These are phyloP conservation scores for Pleurotus platypus DNA, from an alignment of 768 basidiomycete genomes.

Conservation along the genomic window DNA sequence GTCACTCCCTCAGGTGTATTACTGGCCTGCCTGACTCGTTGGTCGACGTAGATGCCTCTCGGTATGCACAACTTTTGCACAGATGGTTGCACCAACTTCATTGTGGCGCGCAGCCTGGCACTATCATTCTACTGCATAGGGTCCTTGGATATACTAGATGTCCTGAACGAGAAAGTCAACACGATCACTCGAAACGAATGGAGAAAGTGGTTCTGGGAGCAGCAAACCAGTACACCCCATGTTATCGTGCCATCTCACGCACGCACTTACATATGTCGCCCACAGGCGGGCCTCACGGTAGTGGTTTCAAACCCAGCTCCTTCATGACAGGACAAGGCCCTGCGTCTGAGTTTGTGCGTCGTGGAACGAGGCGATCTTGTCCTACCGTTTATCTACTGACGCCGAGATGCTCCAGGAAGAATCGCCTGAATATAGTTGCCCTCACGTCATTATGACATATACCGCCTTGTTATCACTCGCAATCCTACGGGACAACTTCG, in stretches of 20 bases:
- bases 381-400: background rate
- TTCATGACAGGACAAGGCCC: constrained; percentile 50
- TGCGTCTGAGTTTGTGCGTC: constrained; percentile 12
- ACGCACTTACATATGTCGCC: background rate
- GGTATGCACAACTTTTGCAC: constrained; percentile 34
- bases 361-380: constrained; percentile 2
- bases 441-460: constrained; percentile 93
- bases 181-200: constrained; percentile 57
- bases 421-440: constrained; percentile 56
- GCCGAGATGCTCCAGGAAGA: constrained; percentile 19
- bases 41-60: constrained; percentile 66
- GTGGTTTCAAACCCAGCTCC: constrained; percentile 73
- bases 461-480: constrained; percentile 82
- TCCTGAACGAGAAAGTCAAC: constrained; percentile 41
- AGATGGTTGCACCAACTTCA: too few species aligned
- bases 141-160: constrained; percentile 71
- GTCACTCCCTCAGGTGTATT: constrained; percentile 67
- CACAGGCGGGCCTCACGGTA: constrained; percentile 53
- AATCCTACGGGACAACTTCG: constrained; percentile 84
- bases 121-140: constrained; percentile 89
- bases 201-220: constrained; percentile 86
- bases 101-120: constrained; percentile 54
- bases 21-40: constrained; percentile 67
- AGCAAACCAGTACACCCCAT: constrained; percentile 59
- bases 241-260: constrained; percentile 5